Percentiles rank a stretch among this genome's conserved stretches.
Evolutionary conservation across 768 basidiomycete genomes (phyloP).

Genomic region (Mrakia blollopis): DNA sequence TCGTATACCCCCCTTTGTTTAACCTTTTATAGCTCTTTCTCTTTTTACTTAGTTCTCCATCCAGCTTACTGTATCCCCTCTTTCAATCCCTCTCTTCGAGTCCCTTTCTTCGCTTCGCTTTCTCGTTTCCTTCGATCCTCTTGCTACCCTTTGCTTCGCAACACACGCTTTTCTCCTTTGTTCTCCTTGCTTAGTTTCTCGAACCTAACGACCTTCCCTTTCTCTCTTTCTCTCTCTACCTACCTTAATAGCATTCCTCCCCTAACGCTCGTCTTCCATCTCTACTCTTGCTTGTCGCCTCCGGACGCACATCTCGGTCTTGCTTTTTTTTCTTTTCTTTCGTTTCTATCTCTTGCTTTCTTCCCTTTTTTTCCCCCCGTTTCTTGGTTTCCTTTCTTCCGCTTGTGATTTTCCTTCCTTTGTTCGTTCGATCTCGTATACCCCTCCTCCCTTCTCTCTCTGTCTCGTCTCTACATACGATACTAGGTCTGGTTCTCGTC

Average conservation of each 20-base stretch:
- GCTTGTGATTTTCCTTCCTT: not conserved
- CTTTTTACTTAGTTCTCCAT: slow-evolving; percentile 1
- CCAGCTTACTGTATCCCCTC: slow-evolving; percentile 6
- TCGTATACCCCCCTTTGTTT: not conserved
- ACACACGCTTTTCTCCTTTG: not conserved
- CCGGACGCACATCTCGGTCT: too few species aligned
- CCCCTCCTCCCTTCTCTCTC: not conserved
- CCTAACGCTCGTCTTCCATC: not conserved
- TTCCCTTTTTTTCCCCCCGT: not conserved
- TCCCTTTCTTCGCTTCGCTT: not conserved
- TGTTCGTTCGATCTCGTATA: not conserved
- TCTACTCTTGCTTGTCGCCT: not conserved
- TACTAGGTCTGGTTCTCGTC: not conserved
- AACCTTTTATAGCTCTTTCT: not conserved
- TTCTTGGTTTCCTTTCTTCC: slow-evolving; percentile 7
- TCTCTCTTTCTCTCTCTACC: not conserved
- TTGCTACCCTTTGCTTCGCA: not conserved
- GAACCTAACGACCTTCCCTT: not conserved
- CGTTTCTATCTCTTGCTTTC: not conserved
- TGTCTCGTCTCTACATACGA: not conserved
- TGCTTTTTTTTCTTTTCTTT: not conserved
- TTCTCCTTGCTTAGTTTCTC: not conserved
- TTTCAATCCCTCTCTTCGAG: not conserved
- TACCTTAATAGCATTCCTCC: not conserved
- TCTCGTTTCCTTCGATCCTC: not conserved